A percentile compares a stretch with the other conserved stretches of the same genome.
phyloP scores from a whole-genome alignment of 768 basidiomycete species.

The Plicaturopsis crispa region DNA sequence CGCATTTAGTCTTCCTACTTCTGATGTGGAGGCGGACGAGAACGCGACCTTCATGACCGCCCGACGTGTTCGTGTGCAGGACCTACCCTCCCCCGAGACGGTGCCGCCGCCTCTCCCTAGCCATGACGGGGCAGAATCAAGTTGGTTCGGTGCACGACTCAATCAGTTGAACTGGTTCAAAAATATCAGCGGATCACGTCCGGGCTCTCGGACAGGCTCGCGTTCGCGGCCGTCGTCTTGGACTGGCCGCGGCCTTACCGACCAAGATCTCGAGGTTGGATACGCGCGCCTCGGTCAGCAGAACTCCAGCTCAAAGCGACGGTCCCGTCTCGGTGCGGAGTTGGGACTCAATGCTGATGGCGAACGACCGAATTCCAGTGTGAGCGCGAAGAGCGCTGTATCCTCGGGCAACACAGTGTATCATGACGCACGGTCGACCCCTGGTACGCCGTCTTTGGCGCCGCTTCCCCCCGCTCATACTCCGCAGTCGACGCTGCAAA shows the following conservation, averaged over 20 bases:
- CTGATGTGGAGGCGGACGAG: conserved; percentile 26
- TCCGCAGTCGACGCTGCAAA: conserved; percentile 18
- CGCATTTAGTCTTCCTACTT: conserved; percentile 35
- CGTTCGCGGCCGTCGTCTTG: conserved; percentile 20
- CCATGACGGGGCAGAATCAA: conserved; percentile 7
- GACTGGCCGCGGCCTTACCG: conserved; percentile 17
- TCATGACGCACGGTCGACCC: conserved; percentile 55
- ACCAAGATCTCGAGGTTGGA: conserved; percentile 41
- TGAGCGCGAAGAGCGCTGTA: conserved; percentile 44
- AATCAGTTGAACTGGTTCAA: conserved; percentile 57
- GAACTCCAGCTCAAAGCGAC: conserved; percentile 8
- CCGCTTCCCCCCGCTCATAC: conserved; percentile 22
- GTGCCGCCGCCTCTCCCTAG: conserved; percentile 4
- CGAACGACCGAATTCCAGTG: conserved; percentile 47
- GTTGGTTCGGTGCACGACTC: conserved; percentile 30
- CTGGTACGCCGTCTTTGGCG: conserved; percentile 28
- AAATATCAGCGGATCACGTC: conserved; percentile 17
- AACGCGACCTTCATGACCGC: conserved; percentile 25
- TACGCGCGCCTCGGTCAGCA: conserved; percentile 26
- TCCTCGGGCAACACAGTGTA: conserved; percentile 55
- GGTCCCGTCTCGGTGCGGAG: conserved; percentile 21
- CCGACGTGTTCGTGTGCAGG: conserved; percentile 31
- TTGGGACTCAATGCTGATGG: conserved; percentile 31
- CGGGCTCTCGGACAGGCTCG: conserved; percentile 17
- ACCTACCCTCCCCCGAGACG: conserved; percentile 13